These are phyloP conservation scores for Sanguinoderma infundibulare DNA, from an alignment of 1,284 basidiomycete genomes.

Conservation along the genomic window DNA sequence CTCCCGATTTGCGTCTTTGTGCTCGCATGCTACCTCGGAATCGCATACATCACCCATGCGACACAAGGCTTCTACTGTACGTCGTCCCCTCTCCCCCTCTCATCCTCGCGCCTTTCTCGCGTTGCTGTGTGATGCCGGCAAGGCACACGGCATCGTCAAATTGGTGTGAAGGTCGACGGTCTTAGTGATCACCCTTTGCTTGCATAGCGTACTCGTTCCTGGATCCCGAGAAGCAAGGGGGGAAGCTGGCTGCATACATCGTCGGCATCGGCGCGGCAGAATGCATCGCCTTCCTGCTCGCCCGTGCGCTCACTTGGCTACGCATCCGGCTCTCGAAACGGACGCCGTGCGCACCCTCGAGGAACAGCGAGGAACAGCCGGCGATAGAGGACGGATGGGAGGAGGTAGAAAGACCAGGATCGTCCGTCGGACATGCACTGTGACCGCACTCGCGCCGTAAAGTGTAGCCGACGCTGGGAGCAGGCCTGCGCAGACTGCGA, in stretches of 20 bases:
- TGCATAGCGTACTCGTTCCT: constrained; percentile 51
- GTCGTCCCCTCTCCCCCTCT: constrained; percentile 38
- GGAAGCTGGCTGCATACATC: constrained; percentile 50
- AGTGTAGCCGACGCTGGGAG: not conserved
- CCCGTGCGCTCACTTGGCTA: constrained; percentile 22
- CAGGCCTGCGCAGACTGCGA: not conserved
- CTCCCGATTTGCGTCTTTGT: constrained; percentile 51
- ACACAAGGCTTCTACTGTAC: constrained; percentile 67
- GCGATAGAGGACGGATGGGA: constrained; percentile 27
- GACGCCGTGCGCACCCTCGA: not conserved
- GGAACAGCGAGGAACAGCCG: not conserved
- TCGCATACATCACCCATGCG: constrained; percentile 66
- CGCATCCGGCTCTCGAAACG: constrained; percentile 20
- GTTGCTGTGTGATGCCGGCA: not conserved
- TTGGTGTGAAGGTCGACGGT: not conserved
- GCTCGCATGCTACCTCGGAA: constrained; percentile 61
- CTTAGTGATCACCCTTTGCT: not conserved
- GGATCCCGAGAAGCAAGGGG: constrained; percentile 40
- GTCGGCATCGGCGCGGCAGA: constrained; percentile 31
- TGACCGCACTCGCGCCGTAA: constrained; percentile 1
- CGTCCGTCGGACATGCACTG: constrained; percentile 14
- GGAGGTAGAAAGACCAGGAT: constrained; percentile 22
- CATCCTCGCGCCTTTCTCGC: not conserved
- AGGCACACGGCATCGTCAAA: not conserved
- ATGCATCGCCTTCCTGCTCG: constrained; percentile 30